A percentile compares a stretch with the other conserved stretches of the same genome.
Evolutionary conservation across 352 stramenopile species (phyloP).

Genomic region (Globisporangium megalacanthum): DNA sequence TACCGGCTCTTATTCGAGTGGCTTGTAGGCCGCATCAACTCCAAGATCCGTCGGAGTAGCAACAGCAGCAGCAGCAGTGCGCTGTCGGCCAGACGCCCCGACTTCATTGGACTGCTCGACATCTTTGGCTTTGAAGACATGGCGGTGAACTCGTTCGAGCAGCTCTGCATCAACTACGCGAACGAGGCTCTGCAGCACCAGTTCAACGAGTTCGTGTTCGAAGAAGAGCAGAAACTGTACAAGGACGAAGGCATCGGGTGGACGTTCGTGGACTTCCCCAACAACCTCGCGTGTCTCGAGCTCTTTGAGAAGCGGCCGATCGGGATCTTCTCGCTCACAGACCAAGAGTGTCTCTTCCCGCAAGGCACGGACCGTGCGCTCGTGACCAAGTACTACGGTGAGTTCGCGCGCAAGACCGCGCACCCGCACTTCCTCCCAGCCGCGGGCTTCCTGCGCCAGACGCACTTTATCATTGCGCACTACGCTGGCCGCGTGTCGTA

Average conservation of each 20-base stretch:
- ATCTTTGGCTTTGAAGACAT: constrained; percentile 89
- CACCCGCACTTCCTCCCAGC: constrained; percentile 55
- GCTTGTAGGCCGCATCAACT: constrained; percentile 84
- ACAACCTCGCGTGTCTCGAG: constrained; percentile 89
- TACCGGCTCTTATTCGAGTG: constrained; percentile 90
- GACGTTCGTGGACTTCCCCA: constrained; percentile 88
- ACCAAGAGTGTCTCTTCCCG: constrained; percentile 89
- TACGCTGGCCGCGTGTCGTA: constrained; percentile 95
- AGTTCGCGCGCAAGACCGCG: constrained; percentile 77
- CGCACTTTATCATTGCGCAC: constrained; percentile 82
- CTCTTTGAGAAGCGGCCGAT: constrained; percentile 84
- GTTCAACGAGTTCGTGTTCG: constrained; percentile 88
- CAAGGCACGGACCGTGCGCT: constrained; percentile 75
- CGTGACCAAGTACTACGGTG: constrained; percentile 76
- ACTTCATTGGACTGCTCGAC: constrained; percentile 79
- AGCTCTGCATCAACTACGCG: constrained; percentile 93
- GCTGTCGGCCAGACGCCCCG: constrained; percentile 38
- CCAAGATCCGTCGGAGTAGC: constrained; percentile 24
- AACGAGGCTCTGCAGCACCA: constrained; percentile 93
- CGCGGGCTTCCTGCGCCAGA: constrained; percentile 70
- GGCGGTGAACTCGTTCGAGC: constrained; percentile 93
- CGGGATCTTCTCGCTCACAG: constrained; percentile 77
- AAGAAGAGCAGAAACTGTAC: constrained; percentile 86
- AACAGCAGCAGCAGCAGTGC: constrained; percentile 45
- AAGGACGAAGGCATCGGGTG: constrained; percentile 84